phyloP scores from a whole-genome alignment of 257 asterid species.

The Solanum pimpinellifolium region DNA sequence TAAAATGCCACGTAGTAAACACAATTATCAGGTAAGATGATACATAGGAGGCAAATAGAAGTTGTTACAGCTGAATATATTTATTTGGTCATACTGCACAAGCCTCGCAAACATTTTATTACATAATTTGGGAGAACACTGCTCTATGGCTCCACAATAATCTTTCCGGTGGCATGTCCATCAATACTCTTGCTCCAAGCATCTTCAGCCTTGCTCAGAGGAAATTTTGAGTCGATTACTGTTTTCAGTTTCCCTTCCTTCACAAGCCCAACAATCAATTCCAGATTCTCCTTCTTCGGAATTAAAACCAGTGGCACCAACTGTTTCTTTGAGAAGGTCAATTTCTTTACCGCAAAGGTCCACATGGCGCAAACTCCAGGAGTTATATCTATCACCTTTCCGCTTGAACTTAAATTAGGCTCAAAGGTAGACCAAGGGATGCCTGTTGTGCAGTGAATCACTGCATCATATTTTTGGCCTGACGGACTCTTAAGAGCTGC shows the following conservation, averaged over 20 bases:
- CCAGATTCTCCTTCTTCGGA: conserved; percentile 24
- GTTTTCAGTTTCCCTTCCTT: conserved; percentile 59
- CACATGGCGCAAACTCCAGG: conserved; percentile 31
- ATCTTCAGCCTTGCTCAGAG: conserved; percentile 37
- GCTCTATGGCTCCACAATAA: conserved; percentile 25
- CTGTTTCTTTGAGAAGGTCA: conserved; percentile 37
- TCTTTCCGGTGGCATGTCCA: conserved; percentile 75
- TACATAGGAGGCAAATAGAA: not conserved
- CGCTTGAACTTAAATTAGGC: conserved; percentile 28
- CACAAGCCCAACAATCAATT: conserved; percentile 37
- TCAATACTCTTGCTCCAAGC: conserved; percentile 51
- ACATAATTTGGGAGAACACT: not conserved
- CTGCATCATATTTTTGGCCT: conserved; percentile 47
- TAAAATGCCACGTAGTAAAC: no score
- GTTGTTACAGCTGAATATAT: not conserved
- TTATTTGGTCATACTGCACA: not conserved
- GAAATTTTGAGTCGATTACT: conserved; percentile 31
- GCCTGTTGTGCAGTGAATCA: conserved; percentile 41
- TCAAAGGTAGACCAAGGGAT: conserved; percentile 51
- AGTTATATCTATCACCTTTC: conserved; percentile 44
- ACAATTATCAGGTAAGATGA: no score
- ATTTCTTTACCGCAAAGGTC: conserved; percentile 26
- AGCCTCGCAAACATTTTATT: not conserved
- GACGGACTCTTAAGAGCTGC: conserved; percentile 55
- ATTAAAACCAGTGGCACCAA: conserved; percentile 17